Percentiles rank a stretch among this genome's conserved stretches.
phyloP scores from a whole-genome alignment of 805 yeast genomes.

The Ogataea methanolica region DNA sequence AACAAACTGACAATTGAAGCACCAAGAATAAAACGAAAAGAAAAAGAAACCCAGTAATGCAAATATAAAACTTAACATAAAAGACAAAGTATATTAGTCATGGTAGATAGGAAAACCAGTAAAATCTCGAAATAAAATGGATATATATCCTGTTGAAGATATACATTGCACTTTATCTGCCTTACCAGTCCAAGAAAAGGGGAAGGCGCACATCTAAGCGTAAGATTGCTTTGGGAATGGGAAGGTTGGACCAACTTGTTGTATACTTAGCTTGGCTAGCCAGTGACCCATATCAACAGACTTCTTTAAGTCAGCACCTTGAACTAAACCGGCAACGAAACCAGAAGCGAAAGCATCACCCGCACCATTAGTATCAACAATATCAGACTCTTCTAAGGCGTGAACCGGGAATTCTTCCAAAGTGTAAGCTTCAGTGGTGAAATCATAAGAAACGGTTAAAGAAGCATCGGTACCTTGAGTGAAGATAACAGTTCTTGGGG shows the following conservation, averaged over 20 bases:
- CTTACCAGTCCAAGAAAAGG: background rate
- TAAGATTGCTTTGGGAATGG: slow-evolving; percentile 71
- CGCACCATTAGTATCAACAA: slow-evolving; percentile 96
- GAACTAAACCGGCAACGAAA: slow-evolving; percentile 81
- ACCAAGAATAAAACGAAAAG: too few relatives aligned
- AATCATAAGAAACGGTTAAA: slow-evolving; percentile 60
- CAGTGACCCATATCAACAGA: slow-evolving; percentile 87
- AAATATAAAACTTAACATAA: background rate
- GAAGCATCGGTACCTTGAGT: slow-evolving; percentile 96
- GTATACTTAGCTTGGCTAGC: slow-evolving; percentile 90
- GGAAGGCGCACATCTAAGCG: slow-evolving; percentile 5
- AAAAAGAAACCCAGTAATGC: too few relatives aligned
- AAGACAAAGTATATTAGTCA: background rate
- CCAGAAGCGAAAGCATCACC: slow-evolving; percentile 99
- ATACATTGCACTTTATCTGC: background rate
- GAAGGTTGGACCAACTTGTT: slow-evolving; percentile 91
- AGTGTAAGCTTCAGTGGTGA: slow-evolving; percentile 39
- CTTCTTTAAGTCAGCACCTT: slow-evolving; percentile 57
- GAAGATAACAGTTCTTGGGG: slow-evolving; percentile 83
- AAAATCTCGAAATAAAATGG: background rate
- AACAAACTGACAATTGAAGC: too few relatives aligned
- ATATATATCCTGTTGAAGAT: slow-evolving; percentile 2
- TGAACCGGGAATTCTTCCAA: slow-evolving; percentile 62
- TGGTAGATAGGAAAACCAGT: background rate
- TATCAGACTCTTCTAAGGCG: slow-evolving; percentile 58